Evolutionary conservation across 2,329 filamentous ascomycete genomes (phyloP), one percentile per base, ranked within the genome.

Genomic region (Ceratocystis variospora): DNA sequence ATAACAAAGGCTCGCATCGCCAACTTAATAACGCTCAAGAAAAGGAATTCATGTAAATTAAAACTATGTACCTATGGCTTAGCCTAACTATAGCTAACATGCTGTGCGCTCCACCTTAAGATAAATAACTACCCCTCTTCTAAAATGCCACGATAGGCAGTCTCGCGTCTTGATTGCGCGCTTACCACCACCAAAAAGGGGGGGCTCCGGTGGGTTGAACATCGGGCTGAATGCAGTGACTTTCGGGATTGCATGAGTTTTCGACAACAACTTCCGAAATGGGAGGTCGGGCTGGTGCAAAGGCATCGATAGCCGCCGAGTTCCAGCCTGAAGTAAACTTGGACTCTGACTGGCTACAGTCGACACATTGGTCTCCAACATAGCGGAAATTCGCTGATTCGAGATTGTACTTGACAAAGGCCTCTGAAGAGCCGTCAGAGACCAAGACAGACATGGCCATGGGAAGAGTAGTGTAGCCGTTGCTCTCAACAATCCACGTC

Each of bases 161-260:
- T 57, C 6, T 57, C 61, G 12, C 15, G 5, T n/a, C 17, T 25
- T 10, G 50, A 33, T 15, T 2, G 1, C 10, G n/a, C n/a, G 53
- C 61, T 61, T 41, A 65, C 53, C 57, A 50, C 63, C 63, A 65
- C 63, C 63, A 65, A n/a, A 61, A 46, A 48, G 44, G 45, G 22
- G 5, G 25, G 12, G 44, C 15, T 37, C 46, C 33, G n/a, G 46
- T 41, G 19, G n/a, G 62, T 17, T 19, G 45, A 63, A 53, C 45
- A 7, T 31, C 28, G 4, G 62, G 46, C 46, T 63, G 22, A 12
- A 62, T 25, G 31, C 62, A 67, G 33, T 65, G 45, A n/a, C 61
- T 22, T 6, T 61, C 48, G 5, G 66, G 57, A 17, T 31, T 28
- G 46, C 66, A 67, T n/a, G n/a, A 46, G 44, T 62, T 48, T 12